Evolutionary conservation across 768 basidiomycete genomes (phyloP), one percentile per base, ranked within the genome.

Genomic region (Lactarius akahatsu): DNA sequence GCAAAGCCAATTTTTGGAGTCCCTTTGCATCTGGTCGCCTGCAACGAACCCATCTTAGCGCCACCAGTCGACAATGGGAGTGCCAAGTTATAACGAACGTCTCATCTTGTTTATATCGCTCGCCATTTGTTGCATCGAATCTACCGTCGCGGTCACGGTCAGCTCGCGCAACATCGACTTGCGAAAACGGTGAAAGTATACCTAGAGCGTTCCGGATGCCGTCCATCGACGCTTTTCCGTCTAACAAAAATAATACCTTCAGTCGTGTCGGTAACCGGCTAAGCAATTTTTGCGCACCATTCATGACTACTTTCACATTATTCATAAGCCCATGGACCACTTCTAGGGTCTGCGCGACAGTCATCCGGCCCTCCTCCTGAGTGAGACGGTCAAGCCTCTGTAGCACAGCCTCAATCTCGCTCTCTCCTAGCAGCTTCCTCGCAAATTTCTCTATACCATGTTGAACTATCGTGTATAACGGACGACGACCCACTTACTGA

Each of bases 401-500:
- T 5, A 59, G 28, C 3, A 23, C n/a, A 0, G 28, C 50, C 16
- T 59, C 38, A 1, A 64, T 59, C 3, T 59, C 63, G 16, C 59
- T 64, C 9, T 64, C 57, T 52, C 63, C 63, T 13, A 59, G n/a
- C 3, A 64, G 28, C 50, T 58, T 54, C 57, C n/a, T 59, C 6
- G 43, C 28, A 1, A 64, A 43, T 34, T 59, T 64, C 38, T 54
- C 63, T 64, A 20, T 16, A 9, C 34, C 10, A 6, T 2, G 4
- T 20, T 65, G 11, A 60, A 32, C 6, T 0, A n/a, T 26, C 13
- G 5, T 40, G 3, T 3, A 23, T 18, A 0, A 4, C 4, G 1
- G 8, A 43, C 15, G 3, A 15, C 6, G 13, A 13, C 1, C 5
- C 0, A 55, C 64, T 65, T 30, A 65, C 59, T 65, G 4, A 65